Conservation (phyloP, 31 red algal genomes). For the Odonthalia washingtoniensis region DNA sequence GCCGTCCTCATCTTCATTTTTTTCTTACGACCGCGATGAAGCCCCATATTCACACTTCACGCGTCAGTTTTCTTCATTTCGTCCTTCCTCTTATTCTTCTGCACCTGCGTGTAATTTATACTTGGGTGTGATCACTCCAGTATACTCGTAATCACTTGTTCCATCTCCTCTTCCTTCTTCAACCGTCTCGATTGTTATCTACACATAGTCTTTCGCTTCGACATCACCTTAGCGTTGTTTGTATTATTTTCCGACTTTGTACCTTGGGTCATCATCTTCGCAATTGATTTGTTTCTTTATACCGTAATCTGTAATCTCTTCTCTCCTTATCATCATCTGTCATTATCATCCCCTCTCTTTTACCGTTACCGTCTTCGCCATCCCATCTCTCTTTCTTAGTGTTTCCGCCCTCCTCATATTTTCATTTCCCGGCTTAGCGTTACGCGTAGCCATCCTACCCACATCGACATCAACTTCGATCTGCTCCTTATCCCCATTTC, state of each 20-base stretch:
- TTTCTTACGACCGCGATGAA: too few species aligned
- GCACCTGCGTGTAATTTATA: too few species aligned
- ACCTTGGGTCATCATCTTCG: background rate
- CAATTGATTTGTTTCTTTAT: too few species aligned
- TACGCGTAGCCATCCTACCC: conserved; percentile 40
- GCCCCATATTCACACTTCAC: too few species aligned
- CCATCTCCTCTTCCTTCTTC: conserved; percentile 20
- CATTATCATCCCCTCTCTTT: too few species aligned
- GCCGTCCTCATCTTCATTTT: too few species aligned
- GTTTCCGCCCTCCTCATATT: conserved; percentile 27
- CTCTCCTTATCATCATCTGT: background rate
- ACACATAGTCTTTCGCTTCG: too few species aligned
- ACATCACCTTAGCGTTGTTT: conserved; percentile 81
- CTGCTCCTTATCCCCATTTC: conserved; percentile 49
- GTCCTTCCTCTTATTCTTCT: too few species aligned
- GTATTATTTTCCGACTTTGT: conserved; percentile 78
- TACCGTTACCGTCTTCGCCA: background rate
- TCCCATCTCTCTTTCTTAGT: background rate
- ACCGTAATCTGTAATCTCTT: too few species aligned
- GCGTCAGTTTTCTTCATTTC: too few species aligned
- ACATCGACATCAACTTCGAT: conserved; percentile 31
- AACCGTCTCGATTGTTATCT: conserved; percentile 86
- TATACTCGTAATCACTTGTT: too few species aligned
- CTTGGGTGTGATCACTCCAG: too few species aligned
- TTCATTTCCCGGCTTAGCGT: conserved; percentile 77